phyloP scores from a whole-genome alignment of 2,329 filamentous ascomycete species.

The Coleophoma cylindrospora region DNA sequence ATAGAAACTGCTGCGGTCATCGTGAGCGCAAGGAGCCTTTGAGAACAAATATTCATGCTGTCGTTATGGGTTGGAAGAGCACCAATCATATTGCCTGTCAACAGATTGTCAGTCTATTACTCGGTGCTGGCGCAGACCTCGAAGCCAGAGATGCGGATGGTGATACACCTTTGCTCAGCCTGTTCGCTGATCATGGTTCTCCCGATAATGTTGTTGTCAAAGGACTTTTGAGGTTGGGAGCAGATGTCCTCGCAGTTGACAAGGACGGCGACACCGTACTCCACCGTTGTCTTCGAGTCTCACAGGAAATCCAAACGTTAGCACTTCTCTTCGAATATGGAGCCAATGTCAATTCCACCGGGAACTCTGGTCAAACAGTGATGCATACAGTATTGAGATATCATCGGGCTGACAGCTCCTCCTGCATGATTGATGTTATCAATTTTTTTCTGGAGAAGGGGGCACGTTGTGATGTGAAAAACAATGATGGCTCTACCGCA shows the following conservation, averaged over 20 bases:
- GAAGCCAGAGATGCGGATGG: constrained; percentile 10
- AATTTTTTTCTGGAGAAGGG: constrained; percentile 4
- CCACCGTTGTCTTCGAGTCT: constrained; percentile 9
- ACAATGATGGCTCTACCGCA: constrained; percentile 2
- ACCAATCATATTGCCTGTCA: neutral
- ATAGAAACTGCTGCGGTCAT: neutral
- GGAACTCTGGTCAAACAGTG: constrained; percentile 7
- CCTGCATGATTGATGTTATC: neutral
- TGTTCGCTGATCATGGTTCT: neutral
- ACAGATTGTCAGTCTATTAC: constrained; percentile 9
- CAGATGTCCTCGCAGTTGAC: constrained; percentile 4
- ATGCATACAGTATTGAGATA: constrained; percentile 4
- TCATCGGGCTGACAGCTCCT: neutral
- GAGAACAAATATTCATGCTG: neutral
- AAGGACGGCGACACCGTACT: constrained; percentile 4
- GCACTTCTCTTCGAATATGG: constrained; percentile 24
- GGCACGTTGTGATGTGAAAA: constrained; percentile 3
- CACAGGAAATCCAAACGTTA: constrained; percentile 11
- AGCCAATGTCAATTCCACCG: constrained; percentile 22
- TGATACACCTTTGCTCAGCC: constrained; percentile 16
- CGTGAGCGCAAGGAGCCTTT: neutral
- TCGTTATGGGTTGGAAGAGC: constrained; percentile 1
- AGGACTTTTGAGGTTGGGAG: constrained; percentile 4
- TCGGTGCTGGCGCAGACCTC: constrained; percentile 20
- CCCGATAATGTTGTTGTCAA: neutral